A percentile compares a stretch with the other conserved stretches of the same genome.
phyloP scores from a whole-genome alignment of 345 rosid genomes.

The Citrus glauca region DNA sequence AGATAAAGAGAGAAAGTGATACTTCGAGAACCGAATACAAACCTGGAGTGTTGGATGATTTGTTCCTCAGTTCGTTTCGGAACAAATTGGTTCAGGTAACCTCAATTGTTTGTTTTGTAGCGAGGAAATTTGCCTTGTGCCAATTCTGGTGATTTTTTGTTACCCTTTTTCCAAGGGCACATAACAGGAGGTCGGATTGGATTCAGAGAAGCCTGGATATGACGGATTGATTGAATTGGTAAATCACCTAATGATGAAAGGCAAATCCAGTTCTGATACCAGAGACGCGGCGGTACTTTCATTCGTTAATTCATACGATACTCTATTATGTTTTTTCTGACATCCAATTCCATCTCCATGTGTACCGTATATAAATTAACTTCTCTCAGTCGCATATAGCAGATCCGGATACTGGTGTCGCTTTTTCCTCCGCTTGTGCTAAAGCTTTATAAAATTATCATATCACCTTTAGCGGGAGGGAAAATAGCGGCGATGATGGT shows the following conservation, averaged over 20 bases:
- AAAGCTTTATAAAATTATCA: slow-evolving; percentile 59
- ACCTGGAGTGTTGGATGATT: slow-evolving; percentile 46
- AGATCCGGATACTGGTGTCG: slow-evolving; percentile 70
- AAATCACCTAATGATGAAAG: slow-evolving; percentile 56
- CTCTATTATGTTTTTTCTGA: not conserved
- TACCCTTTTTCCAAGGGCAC: slow-evolving; percentile 10
- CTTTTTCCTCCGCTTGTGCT: slow-evolving; percentile 75
- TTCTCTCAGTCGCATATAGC: not conserved
- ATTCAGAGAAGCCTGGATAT: slow-evolving; percentile 81
- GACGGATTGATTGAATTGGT: slow-evolving; percentile 79
- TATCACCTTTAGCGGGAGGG: slow-evolving; percentile 72
- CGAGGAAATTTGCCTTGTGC: no score
- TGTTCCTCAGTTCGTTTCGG: slow-evolving; percentile 63
- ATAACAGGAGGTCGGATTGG: slow-evolving; percentile 90
- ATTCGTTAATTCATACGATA: not conserved
- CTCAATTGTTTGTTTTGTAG: not conserved
- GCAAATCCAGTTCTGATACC: slow-evolving; percentile 50
- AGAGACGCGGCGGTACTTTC: slow-evolving; percentile 61
- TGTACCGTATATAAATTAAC: not conserved
- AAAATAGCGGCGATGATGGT: slow-evolving; percentile 78
- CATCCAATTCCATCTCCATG: not conserved
- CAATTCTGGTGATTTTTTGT: no score
- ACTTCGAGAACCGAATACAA: slow-evolving; percentile 38
- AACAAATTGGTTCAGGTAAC: slow-evolving; percentile 69
- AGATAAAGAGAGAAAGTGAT: slow-evolving; percentile 30